Conservation (phyloP, 1,284 basidiomycete genomes). For the Stygiomarasmius scandens region DNA sequence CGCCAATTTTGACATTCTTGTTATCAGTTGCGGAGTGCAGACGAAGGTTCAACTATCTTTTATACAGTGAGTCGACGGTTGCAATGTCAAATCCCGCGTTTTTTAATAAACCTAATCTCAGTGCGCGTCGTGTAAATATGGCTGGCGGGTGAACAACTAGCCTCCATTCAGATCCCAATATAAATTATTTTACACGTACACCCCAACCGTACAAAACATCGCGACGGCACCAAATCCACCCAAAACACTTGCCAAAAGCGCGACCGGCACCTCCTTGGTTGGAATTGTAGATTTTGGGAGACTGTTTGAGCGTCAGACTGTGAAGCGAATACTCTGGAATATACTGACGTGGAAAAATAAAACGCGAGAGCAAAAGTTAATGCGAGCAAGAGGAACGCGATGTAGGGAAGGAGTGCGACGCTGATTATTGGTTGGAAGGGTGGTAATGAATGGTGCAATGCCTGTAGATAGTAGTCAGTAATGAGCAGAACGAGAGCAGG, state of each 20-base stretch:
- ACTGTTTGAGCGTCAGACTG: too few relatives aligned
- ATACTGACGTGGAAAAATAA: conserved; percentile 86
- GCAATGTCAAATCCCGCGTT: neutral
- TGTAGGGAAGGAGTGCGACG: conserved; percentile 64
- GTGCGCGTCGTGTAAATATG: conserved; percentile 17
- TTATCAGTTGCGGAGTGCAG: conserved; percentile 79
- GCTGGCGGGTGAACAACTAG: conserved; percentile 17
- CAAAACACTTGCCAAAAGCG: conserved; percentile 72
- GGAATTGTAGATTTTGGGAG: conserved; percentile 73
- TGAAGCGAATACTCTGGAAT: too few relatives aligned
- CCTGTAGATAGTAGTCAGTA: conserved; percentile 26
- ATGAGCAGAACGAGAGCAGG: conserved; percentile 2
- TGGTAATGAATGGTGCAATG: conserved; percentile 41
- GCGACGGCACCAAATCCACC: conserved; percentile 87
- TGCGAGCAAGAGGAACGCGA: conserved; percentile 74
- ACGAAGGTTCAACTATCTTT: conserved; percentile 88
- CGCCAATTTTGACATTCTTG: conserved; percentile 9
- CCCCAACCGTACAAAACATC: conserved; percentile 84
- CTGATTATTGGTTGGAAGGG: conserved; percentile 75
- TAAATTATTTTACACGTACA: conserved; percentile 77
- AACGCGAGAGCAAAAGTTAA: conserved; percentile 81
- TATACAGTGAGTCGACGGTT: conserved; percentile 62
- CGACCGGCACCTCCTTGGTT: conserved; percentile 70
- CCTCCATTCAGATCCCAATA: neutral
- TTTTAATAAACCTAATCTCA: neutral